Conservation (phyloP, 805 yeast genomes). For the Huiozyma naganishii region DNA sequence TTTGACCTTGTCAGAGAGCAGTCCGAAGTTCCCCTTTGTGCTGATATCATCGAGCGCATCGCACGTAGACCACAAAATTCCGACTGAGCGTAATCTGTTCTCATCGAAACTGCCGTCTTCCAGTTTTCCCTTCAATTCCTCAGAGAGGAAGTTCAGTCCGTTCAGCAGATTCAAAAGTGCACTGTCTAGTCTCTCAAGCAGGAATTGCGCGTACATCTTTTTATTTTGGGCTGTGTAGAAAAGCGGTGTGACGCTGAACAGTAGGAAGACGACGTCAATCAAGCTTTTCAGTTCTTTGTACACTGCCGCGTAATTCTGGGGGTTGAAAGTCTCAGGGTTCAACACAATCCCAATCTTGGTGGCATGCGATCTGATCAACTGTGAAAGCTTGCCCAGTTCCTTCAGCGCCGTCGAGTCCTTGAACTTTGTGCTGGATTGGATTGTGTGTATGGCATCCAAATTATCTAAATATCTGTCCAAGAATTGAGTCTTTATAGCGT, state of each 20-base stretch:
- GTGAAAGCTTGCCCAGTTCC: slow-evolving; percentile 50
- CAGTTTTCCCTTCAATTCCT: slow-evolving; percentile 13
- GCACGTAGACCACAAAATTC: slow-evolving; percentile 63
- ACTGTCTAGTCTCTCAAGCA: slow-evolving; percentile 13
- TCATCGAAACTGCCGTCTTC: slow-evolving; percentile 21
- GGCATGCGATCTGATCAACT: slow-evolving; percentile 58
- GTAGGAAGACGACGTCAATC: slow-evolving; percentile 18
- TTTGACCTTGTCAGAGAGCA: slow-evolving; percentile 36
- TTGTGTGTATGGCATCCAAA: slow-evolving; percentile 9
- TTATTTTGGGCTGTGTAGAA: slow-evolving; percentile 13
- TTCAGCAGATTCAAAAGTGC: slow-evolving; percentile 13
- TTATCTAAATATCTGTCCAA: slow-evolving; percentile 13
- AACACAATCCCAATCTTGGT: slow-evolving; percentile 45
- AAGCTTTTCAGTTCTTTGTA: slow-evolving; percentile 22
- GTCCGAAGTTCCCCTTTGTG: slow-evolving; percentile 42
- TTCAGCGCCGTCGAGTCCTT: slow-evolving; percentile 19
- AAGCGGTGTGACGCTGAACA: slow-evolving; percentile 20
- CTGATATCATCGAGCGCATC: slow-evolving; percentile 36
- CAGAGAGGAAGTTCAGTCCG: slow-evolving; percentile 14
- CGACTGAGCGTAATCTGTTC: slow-evolving; percentile 47
- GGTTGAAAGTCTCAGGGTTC: slow-evolving; percentile 17
- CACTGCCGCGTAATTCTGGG: slow-evolving; percentile 13
- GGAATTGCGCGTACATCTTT: slow-evolving; percentile 12
- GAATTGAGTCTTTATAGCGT: slow-evolving; percentile 16
- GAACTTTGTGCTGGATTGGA: slow-evolving; percentile 17